Base-by-base conservation (phyloP, 495 filamentous ascomycete genomes). In the Echria macrotheca region DNA sequence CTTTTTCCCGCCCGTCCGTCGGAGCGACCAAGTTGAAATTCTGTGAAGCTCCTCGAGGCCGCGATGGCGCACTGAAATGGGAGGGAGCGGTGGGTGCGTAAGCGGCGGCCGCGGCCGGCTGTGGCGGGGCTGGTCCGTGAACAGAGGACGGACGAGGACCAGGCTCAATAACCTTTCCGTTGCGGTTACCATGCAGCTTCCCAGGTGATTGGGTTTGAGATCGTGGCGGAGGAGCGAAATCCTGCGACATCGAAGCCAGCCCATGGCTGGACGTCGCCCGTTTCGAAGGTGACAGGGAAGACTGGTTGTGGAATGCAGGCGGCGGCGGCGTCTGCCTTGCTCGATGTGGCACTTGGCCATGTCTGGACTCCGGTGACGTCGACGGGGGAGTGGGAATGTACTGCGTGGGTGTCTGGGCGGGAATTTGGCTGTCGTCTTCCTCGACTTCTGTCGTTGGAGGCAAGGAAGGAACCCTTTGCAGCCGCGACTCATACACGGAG, bases 191-290 rank as follows among this genome's bases (percentile, higher is more conserved):
- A 46, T 76, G 73, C 32, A 80, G 63, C 6, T 71, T 67, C 25
- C 82, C 80, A 5, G 93, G 91, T 15, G 90, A 95, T 61, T 94
- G 88, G 1, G 91, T 96, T 55, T 89, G 85, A 11, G 91, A 87
- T 44, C 90, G 78, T 40, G 78, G 78, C 7, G 85, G 84, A 14
- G 86, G 77, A 18, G 68, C 69, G 52, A 76, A 64, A 31, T 69
- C 66, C 24, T 66, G 61, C 31, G 66, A 62, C 53, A 59, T 50
- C 51, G 61, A 55, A 47, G 59, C 32, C 19, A 69, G 57, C 23
- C 66, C 55, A 67, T 83, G 66, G 54, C 67, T 69, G 53, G 70
- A 68, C 49, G 73, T 44, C 42, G 71, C 55, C 49, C 73, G 64
- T 62, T 82, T 74, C 43, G 83, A 74, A 58, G 80, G 77, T 40